phyloP scores from a whole-genome alignment of 2,329 filamentous ascomycete genomes.

The Cladosporium phlei region DNA sequence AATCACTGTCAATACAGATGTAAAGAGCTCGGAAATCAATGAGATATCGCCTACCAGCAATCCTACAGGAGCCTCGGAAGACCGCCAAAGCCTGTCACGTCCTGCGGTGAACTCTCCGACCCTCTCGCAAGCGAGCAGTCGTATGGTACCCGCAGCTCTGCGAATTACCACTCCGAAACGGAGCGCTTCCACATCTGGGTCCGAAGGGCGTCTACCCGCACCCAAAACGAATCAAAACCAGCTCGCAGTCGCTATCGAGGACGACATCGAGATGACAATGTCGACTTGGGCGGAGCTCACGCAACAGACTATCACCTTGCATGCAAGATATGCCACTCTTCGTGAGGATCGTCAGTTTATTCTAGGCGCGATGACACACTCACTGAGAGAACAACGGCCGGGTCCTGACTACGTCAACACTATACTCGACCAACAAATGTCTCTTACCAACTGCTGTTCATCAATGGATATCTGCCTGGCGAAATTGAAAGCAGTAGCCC shows the following conservation, averaged over 20 bases:
- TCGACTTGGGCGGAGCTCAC: slow-evolving; percentile 17
- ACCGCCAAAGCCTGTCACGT: not conserved
- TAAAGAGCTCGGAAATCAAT: not conserved
- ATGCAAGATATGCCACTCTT: slow-evolving; percentile 25
- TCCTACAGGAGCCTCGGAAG: not conserved
- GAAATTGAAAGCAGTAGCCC: slow-evolving; percentile 30
- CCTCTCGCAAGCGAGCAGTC: slow-evolving; percentile 5
- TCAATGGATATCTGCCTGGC: slow-evolving; percentile 33
- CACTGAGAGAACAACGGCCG: slow-evolving; percentile 21
- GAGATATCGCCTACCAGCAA: not conserved
- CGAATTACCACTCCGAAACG: not conserved
- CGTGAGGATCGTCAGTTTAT: slow-evolving; percentile 28
- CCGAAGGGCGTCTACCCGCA: no score
- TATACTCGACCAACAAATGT: slow-evolving; percentile 29
- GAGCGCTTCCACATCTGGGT: no score
- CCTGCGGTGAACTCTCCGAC: slow-evolving; percentile 3
- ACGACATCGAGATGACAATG: not conserved
- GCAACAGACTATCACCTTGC: slow-evolving; percentile 26
- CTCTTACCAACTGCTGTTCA: slow-evolving; percentile 26
- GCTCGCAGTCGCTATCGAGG: no score
- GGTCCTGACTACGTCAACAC: slow-evolving; percentile 25
- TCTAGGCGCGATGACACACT: slow-evolving; percentile 22
- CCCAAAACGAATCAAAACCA: not conserved
- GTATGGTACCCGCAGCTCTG: slow-evolving; percentile 1
- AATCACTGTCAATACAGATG: not conserved